Base-by-base conservation (phyloP, 257 asterid species). In the Solanum etuberosum region DNA sequence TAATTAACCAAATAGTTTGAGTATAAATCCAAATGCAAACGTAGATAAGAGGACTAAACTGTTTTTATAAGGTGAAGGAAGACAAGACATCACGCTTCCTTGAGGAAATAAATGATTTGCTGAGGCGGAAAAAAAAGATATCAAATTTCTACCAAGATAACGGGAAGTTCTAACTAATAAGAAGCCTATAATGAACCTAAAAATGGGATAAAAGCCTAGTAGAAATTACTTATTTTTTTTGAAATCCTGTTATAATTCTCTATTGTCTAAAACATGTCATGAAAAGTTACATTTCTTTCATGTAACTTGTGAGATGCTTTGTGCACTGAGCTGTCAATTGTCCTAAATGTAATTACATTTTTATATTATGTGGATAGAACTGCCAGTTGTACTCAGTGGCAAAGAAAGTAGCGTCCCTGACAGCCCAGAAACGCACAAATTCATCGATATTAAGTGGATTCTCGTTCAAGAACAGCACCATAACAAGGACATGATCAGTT, bases 391-490 rank as follows among this genome's bases (percentile, higher is more conserved):
- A 92, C 48, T 93, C 96, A 38, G 93, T 92, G 87, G 85, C 91
- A 20, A 92, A 92, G 89, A 93, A 89, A 87, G 93, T 91, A 59
- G 95, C 96, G 3, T 90, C 94, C 29, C 85, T 93, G 40, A 93
- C 95, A 6, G 94, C 96, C 73, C 96, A 93, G 59, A 92, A 91
- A 80, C 91, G 96, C 1, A 80, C 94, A 27, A 88, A 86, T 80
- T 70, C 90, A 5, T 90, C 93, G 1, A 81, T 91, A 21, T 88
- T 90, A 31, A 92, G 95, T 86, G 94, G 96, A 9, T 93, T 93
- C 76, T 91, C 96, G 7, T 93, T 93, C 90, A 90, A 88, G 71
- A 93, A 91, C 83, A 89, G 94, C 86, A 90, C 89, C 2, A 83
- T 93, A 11, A 91, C 91, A 0, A 94, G 94, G 67, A 90, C 77